Conservation (phyloP, 73 alveolate genomes). For the Paramecium biaurelia region DNA sequence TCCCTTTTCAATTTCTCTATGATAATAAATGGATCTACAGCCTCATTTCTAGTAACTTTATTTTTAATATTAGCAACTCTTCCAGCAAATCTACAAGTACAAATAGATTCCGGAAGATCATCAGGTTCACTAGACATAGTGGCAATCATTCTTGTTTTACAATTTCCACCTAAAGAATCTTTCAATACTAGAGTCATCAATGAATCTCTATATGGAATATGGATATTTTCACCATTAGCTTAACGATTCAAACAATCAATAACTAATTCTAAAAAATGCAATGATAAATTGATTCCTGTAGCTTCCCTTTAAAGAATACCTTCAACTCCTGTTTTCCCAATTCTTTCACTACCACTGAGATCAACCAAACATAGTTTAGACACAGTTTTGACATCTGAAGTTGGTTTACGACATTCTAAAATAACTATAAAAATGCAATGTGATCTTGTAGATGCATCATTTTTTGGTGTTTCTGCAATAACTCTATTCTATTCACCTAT, state of each 20-base stretch:
- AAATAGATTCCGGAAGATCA: slow-evolving; percentile 88
- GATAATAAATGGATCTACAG: slow-evolving; percentile 95
- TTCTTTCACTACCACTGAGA: slow-evolving; percentile 95
- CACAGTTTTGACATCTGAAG: slow-evolving; percentile 95
- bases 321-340: slow-evolving; percentile 86
- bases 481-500: slow-evolving; percentile 99
- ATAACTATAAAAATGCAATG: slow-evolving; percentile 99
- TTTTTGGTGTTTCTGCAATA: slow-evolving; percentile 99
- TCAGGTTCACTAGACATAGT: slow-evolving; percentile 87
- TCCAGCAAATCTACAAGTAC: slow-evolving; percentile 96
- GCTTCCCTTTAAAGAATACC: slow-evolving; percentile 92
- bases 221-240: slow-evolving; percentile 85
- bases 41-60: slow-evolving; percentile 94
- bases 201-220: slow-evolving; percentile 96
- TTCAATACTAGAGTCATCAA: slow-evolving; percentile 95
- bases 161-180: slow-evolving; percentile 98
- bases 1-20: slow-evolving; percentile 95
- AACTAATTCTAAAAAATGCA: slow-evolving; percentile 97
- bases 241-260: slow-evolving; percentile 85
- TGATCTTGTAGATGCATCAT: slow-evolving; percentile 99
- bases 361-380: slow-evolving; percentile 92
- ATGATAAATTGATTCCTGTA: slow-evolving; percentile 89
- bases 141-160: slow-evolving; percentile 98
- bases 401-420: slow-evolving; percentile 95
- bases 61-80: slow-evolving; percentile 97